Percentiles rank a stretch among this genome's conserved stretches.
phyloP scores from a whole-genome alignment of 129 eudicot genomes.

The Arctium minus region DNA sequence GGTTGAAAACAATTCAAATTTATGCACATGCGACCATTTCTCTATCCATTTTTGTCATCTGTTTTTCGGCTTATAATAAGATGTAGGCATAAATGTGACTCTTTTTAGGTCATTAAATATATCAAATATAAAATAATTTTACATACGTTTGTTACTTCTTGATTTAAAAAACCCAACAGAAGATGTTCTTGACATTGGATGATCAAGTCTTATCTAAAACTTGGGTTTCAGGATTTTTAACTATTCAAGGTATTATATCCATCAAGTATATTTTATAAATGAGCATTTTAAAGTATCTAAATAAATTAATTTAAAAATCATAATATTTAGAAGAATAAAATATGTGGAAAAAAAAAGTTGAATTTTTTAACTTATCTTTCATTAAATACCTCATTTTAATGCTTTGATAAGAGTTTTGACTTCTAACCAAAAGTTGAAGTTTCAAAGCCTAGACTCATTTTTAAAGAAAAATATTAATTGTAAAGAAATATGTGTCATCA shows the following conservation, averaged over 20 bases:
- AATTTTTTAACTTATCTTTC: background rate
- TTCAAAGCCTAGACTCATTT: background rate
- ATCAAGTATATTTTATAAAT: background rate
- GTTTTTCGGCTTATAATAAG: background rate
- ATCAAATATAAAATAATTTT: too few relatives aligned
- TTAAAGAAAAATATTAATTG: background rate
- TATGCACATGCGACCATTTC: background rate
- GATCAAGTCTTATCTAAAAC: too few relatives aligned
- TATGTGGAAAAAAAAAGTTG: background rate
- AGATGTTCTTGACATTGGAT: too few relatives aligned
- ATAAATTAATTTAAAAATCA: background rate
- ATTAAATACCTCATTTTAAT: constrained; percentile 5
- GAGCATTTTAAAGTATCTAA: too few relatives aligned
- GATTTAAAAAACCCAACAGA: background rate
- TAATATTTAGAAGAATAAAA: background rate
- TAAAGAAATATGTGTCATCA: background rate
- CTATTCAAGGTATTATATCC: background rate
- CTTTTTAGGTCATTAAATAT: background rate
- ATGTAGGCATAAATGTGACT: constrained; percentile 9
- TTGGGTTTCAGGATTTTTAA: background rate
- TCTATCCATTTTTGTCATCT: background rate
- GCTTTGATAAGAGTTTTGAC: constrained; percentile 18
- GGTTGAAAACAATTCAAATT: background rate
- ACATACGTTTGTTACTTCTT: background rate
- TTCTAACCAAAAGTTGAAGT: constrained; percentile 2